Evolutionary conservation across 1,284 basidiomycete genomes (phyloP), one percentile per base, ranked within the genome.

Genomic region (Puccinia polysora): DNA sequence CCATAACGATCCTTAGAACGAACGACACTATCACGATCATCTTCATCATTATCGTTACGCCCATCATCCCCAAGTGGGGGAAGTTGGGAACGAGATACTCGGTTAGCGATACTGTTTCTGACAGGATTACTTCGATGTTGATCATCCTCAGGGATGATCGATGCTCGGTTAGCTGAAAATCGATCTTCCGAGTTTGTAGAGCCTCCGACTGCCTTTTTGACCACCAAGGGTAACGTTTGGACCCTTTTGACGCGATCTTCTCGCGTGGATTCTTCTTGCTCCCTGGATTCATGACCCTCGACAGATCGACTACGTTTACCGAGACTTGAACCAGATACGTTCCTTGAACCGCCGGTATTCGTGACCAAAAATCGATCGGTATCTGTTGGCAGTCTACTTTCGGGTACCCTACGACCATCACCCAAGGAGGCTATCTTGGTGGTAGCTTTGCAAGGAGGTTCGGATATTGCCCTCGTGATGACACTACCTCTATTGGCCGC

Each of bases 291-390:
- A 14, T 15, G 43, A 15, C 18, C 49, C 12, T 64, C 60, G 18
- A 62, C 56, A 0, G 58, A 62, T 18, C 60, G 34, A n/a, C 56
- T 72, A 15, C 69, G 59, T 38, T 72, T 72, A 14, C 69, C 69
- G n/a, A 72, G 38, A 45, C 69, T 72, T 3, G 69, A 72, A 2
- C 59, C 69, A 10, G 69, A 72, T 2, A 45, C 38, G 25, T 63
- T 72, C 7, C 69, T 40, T 14, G 45, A 50, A 4, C 45, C 56
- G 18, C 30, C 8, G 1, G 12, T 2, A 8, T 0, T 4, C 2
- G 23, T 2, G 43, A 62, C 20, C 1, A 28, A 25, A 7, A 43
- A 28, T 1, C 4, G 7, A 28, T 50, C 60, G 15, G 14, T 10
- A 1, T 34, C 43, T 2, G 34, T n/a, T 1, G 12, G 12, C 25